Base-by-base conservation (phyloP, 2,329 filamentous ascomycete genomes). In the Hirsutella rhossiliensis region DNA sequence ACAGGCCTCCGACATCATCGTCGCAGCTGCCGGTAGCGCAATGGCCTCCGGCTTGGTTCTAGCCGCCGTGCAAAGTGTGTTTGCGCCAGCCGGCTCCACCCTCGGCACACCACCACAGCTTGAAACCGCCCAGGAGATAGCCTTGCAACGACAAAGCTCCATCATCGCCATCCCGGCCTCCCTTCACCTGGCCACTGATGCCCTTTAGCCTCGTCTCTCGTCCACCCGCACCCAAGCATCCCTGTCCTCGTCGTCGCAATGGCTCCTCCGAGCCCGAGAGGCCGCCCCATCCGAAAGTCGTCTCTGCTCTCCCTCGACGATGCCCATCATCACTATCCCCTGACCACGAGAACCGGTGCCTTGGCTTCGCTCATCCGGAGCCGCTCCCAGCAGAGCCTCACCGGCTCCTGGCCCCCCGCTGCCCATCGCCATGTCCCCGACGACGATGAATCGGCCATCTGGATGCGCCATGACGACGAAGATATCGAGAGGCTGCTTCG, bases 401-500 rank as follows among this genome's bases (percentile, higher is more conserved):
- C 51, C 19, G 55, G 53, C 36, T 56, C 54, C 2, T 54, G 53
- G 50, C 50, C 51, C 13, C 46, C 55, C 6, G 39, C 48, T 28
- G 39, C 43, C 13, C 45, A 54, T 41, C 45, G 48, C 30, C 34
- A 52, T 42, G 50, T 45, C 23, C 43, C 51, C 5, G 59, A 60
- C 28, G 62, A 65, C 38, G 62, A 65, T 38, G 62, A 64, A 43
- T 41, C 53, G 11, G 55, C 48, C 34, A 20, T 40, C 29, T 49
- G 54, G 49, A 45, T 46, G 46, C 51, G 51, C 17, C 47, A 54
- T 34, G 56, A 67, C 29, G 64, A 69, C 27, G 71, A 75, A 37
- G 66, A 68, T 27, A 64, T 67, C 34, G 62, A 64, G 17, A 65
- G 65, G 20, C 60, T 70, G 19, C 60, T 68, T 40, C 61, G 64